These are phyloP conservation scores for Pistacia vera DNA, from an alignment of 345 rosid genomes.

Conservation along the genomic window DNA sequence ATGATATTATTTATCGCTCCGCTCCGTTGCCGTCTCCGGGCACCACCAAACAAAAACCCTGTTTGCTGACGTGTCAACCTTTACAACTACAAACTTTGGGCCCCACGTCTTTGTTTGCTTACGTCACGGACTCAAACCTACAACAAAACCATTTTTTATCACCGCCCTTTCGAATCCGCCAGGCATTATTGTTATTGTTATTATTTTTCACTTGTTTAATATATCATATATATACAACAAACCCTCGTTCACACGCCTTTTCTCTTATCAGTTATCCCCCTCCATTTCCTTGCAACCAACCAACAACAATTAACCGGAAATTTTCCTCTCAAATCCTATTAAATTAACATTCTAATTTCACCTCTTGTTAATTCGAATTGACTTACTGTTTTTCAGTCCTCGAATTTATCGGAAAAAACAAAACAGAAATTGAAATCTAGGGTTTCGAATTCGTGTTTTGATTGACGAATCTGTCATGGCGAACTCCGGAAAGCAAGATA, in stretches of 20 bases:
- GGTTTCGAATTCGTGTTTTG: conserved; percentile 15
- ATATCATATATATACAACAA: neutral
- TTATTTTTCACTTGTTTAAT: too few relatives aligned
- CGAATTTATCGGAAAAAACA: neutral
- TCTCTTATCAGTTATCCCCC: neutral
- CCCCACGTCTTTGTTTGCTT: neutral
- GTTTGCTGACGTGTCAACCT: neutral
- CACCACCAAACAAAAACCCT: neutral
- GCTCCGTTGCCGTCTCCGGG: neutral
- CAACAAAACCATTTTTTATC: conserved; percentile 21
- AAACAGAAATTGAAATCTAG: neutral
- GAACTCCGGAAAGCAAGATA: conserved; percentile 46
- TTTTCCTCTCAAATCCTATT: neutral
- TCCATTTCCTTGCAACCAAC: neutral
- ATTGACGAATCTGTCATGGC: conserved; percentile 43
- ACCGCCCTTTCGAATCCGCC: conserved; percentile 32
- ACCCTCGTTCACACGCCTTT: neutral
- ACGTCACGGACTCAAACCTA: conserved; percentile 28
- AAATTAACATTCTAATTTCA: neutral
- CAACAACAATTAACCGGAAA: neutral
- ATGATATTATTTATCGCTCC: too few relatives aligned
- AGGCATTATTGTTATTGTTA: neutral
- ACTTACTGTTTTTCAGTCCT: neutral
- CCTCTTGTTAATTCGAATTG: neutral
- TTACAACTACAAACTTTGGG: neutral